These are phyloP conservation scores for Lizonia empirigonia DNA, from an alignment of 2,329 filamentous ascomycete genomes.

Conservation along the genomic window DNA sequence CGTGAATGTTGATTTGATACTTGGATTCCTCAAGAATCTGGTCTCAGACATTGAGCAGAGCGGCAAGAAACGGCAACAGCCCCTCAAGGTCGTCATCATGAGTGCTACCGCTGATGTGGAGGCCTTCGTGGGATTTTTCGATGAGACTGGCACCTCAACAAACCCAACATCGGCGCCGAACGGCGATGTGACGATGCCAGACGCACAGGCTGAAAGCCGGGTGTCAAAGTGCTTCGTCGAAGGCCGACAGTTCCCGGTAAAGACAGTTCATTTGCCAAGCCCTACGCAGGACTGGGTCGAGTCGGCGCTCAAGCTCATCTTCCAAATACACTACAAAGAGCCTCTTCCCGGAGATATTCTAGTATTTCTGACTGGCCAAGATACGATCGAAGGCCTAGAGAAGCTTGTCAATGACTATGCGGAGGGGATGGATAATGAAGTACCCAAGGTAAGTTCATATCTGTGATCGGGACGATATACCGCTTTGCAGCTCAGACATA, in stretches of 20 bases:
- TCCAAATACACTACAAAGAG: slow-evolving; percentile 85
- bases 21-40: slow-evolving; percentile 86
- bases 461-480: background rate
- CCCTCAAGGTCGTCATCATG: slow-evolving; percentile 92
- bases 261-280: slow-evolving; percentile 73
- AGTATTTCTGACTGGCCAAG: slow-evolving; percentile 89
- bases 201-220: slow-evolving; percentile 1
- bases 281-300: slow-evolving; percentile 84
- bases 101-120: slow-evolving; percentile 93
- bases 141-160: slow-evolving; percentile 23
- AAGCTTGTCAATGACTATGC: slow-evolving; percentile 81
- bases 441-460: slow-evolving; percentile 64
- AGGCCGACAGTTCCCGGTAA: slow-evolving; percentile 86
- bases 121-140: slow-evolving; percentile 76
- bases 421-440: slow-evolving; percentile 70
- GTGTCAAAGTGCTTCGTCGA: slow-evolving; percentile 70
- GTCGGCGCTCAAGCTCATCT: slow-evolving; percentile 77
- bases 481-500: too few species aligned
- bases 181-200: background rate
- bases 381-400: slow-evolving; percentile 85
- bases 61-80: slow-evolving; percentile 62
- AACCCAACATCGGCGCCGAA: slow-evolving; percentile 19
- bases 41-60: slow-evolving; percentile 66
- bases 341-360: slow-evolving; percentile 93
- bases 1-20: slow-evolving; percentile 87